A percentile compares a stretch with the other conserved stretches of the same genome.
Evolutionary conservation across 2,329 filamentous ascomycete genomes (phyloP).

Genomic region (Aspergillus neotritici): DNA sequence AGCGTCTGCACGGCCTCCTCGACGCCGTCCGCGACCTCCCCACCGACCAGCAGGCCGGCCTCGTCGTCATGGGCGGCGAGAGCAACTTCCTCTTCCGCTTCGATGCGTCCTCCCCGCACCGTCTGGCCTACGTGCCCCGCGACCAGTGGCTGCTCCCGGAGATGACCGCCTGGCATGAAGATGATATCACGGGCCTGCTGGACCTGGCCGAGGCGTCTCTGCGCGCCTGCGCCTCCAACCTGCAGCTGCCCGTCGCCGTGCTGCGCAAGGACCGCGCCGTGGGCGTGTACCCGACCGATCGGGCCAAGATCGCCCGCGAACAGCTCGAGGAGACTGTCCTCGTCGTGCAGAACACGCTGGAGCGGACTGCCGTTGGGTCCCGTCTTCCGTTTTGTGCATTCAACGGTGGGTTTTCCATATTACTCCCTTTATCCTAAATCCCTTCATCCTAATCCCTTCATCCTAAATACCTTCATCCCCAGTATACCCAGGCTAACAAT

Average conservation of each 20-base stretch:
- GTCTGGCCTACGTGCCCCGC: constrained; percentile 59
- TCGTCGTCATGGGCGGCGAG: constrained; percentile 92
- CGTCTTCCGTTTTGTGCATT: constrained; percentile 90
- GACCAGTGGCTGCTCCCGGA: constrained; percentile 57
- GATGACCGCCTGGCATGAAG: constrained; percentile 47
- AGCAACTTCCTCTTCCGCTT: constrained; percentile 92
- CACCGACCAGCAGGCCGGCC: constrained; percentile 62
- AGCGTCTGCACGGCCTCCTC: constrained; percentile 77
- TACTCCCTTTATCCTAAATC: not conserved
- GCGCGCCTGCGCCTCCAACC: constrained; percentile 69
- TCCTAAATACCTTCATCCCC: not conserved
- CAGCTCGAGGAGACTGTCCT: constrained; percentile 93
- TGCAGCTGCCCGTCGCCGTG: constrained; percentile 72
- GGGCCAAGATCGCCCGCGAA: constrained; percentile 71
- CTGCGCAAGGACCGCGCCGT: constrained; percentile 86
- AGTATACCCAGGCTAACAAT: not conserved
- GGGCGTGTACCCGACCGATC: constrained; percentile 63
- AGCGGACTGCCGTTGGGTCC: constrained; percentile 65
- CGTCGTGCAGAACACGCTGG: constrained; percentile 86
- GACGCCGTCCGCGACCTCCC: constrained; percentile 69
- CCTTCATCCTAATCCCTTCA: too few species aligned
- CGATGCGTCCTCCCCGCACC: constrained; percentile 57
- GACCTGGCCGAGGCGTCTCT: constrained; percentile 84
- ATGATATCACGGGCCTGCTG: constrained; percentile 72
- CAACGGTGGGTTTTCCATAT: constrained; percentile 55